Conservation (phyloP, 352 stramenopile species). For the Plasmopara viticola region DNA sequence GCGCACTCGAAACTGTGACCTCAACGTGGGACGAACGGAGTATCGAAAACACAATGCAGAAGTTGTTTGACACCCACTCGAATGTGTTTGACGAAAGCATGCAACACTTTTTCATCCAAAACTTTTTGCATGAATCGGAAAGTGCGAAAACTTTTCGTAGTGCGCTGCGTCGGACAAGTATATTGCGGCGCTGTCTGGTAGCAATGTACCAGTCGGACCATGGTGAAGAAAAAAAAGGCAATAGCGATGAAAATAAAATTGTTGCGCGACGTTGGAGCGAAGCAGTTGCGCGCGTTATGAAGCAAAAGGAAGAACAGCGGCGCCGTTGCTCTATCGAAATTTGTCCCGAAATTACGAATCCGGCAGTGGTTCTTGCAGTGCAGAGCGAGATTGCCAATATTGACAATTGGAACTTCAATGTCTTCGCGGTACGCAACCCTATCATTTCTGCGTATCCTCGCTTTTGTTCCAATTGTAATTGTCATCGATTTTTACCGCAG, state of each 20-base stretch:
- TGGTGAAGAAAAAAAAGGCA: constrained; percentile 15
- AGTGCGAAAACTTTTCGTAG: constrained; percentile 62
- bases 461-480: constrained; percentile 4
- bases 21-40: constrained; percentile 36
- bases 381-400: constrained; percentile 51
- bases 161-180: constrained; percentile 61
- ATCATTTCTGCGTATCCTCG: background rate
- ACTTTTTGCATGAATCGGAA: constrained; percentile 77
- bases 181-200: constrained; percentile 61
- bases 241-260: constrained; percentile 19
- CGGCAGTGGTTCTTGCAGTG: constrained; percentile 34
- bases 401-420: constrained; percentile 62
- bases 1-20: constrained; percentile 40
- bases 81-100: constrained; percentile 84
- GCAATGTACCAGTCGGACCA: constrained; percentile 57
- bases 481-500: constrained; percentile 11
- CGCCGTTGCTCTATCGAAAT: constrained; percentile 39
- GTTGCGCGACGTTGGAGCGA: constrained; percentile 33
- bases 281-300: constrained; percentile 28
- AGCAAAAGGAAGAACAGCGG: constrained; percentile 32
- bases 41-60: constrained; percentile 61
- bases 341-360: constrained; percentile 49
- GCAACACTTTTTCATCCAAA: constrained; percentile 84
- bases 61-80: constrained; percentile 66
- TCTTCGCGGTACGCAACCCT: constrained; percentile 40